A percentile compares a stretch with the other conserved stretches of the same genome.
phyloP scores from a whole-genome alignment of 2,329 filamentous ascomycete genomes.

The Penicillium crustosum region DNA sequence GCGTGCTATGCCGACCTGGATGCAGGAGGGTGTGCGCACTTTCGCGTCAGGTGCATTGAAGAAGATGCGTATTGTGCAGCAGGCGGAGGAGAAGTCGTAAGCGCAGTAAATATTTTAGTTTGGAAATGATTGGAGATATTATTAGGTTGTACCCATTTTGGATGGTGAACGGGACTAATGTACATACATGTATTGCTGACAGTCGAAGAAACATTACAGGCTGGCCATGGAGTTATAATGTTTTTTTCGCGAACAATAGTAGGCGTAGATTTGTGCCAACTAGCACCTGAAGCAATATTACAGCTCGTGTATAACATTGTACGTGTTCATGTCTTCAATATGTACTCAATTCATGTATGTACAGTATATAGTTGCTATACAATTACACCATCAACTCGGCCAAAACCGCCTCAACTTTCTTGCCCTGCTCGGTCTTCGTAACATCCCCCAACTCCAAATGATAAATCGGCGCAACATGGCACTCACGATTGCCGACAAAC shows the following conservation, averaged over 20 bases:
- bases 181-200: not conserved
- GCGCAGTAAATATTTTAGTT: not conserved
- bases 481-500: conserved; percentile 40
- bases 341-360: not conserved
- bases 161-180: not conserved
- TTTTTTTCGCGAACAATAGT: too few relatives aligned
- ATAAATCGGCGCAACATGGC: conserved; percentile 46
- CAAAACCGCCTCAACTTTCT: conserved; percentile 39
- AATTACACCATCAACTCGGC: conserved; percentile 20
- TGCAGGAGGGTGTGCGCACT: conserved; percentile 44
- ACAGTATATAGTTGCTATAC: not conserved
- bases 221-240: too few relatives aligned
- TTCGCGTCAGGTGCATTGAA: conserved; percentile 27
- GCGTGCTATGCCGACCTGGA: conserved; percentile 45
- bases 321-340: not conserved
- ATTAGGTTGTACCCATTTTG: not conserved
- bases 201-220: too few relatives aligned
- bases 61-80: conserved; percentile 24
- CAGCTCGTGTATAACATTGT: too few relatives aligned
- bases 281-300: too few relatives aligned
- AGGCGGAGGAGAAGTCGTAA: conserved; percentile 14
- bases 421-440: conserved; percentile 42
- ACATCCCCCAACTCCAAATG: conserved; percentile 37
- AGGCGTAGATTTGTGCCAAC: too few relatives aligned
- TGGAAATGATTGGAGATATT: not conserved